Percentiles rank a stretch among this genome's conserved stretches.
Conservation (phyloP, 495 filamentous ascomycete genomes). For the Aspergillus haitiensis region DNA sequence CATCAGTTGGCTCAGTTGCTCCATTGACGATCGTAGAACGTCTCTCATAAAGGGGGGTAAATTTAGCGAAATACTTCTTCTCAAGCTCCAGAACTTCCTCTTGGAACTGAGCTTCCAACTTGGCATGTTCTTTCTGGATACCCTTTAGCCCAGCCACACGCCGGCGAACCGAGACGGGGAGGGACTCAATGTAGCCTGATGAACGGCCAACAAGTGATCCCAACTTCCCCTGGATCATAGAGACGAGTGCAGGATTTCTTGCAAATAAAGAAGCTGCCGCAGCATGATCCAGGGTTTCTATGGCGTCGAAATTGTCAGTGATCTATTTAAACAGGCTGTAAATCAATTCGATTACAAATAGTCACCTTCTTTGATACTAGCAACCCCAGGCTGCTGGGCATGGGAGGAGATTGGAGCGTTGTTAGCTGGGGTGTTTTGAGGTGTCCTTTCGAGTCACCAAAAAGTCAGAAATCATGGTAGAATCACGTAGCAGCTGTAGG, state of each 20-base stretch:
- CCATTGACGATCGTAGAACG: constrained; percentile 94
- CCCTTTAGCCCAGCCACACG: constrained; percentile 95
- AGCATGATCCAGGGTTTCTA: constrained; percentile 88
- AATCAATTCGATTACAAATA: constrained; percentile 27
- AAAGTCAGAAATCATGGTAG: constrained; percentile 27
- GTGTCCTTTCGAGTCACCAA: constrained; percentile 61
- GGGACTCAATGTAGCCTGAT: constrained; percentile 96
- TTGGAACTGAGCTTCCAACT: constrained; percentile 96
- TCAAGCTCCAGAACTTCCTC: constrained; percentile 96
- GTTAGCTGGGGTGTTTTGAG: constrained; percentile 91
- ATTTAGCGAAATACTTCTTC: constrained; percentile 99
- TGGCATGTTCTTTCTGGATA: constrained; percentile 97
- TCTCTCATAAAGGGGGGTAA: constrained; percentile 95
- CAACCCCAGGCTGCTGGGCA: constrained; percentile 89
- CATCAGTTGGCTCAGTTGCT: constrained; percentile 76
- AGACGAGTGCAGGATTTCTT: constrained; percentile 86
- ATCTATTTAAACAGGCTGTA: not conserved
- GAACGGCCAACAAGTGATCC: constrained; percentile 90
- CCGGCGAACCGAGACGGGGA: constrained; percentile 82
- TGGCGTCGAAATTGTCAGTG: constrained; percentile 8
- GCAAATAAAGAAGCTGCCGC: constrained; percentile 89
- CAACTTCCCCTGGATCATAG: constrained; percentile 96
- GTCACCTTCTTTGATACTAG: constrained; percentile 96
- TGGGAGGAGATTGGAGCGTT: constrained; percentile 97
- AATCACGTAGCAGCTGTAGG: constrained; percentile 4